A percentile compares a stretch with the other conserved stretches of the same genome.
Conservation (phyloP, 345 rosid genomes). For the Mallotus nudiflorus region DNA sequence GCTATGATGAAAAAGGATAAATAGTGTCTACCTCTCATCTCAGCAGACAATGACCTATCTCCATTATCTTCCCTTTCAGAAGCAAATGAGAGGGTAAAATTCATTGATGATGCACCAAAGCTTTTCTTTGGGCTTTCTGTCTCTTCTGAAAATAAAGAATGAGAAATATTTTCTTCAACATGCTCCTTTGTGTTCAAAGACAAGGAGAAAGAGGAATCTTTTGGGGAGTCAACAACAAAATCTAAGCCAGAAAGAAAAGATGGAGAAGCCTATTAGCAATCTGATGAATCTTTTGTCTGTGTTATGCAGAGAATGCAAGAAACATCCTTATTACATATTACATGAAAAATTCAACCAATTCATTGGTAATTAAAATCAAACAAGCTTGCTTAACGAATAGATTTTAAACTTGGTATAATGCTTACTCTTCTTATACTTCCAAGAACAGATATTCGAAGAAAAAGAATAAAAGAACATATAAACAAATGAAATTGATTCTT, state of each 20-base stretch:
- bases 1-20: neutral
- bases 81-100: constrained; percentile 20
- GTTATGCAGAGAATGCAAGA: neutral
- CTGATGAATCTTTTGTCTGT: neutral
- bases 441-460: neutral
- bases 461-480: neutral
- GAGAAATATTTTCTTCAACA: constrained; percentile 23
- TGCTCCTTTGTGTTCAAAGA: constrained; percentile 25
- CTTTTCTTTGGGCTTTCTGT: constrained; percentile 3
- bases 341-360: too few relatives aligned
- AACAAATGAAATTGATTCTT: too few relatives aligned
- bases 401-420: neutral
- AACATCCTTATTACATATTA: neutral
- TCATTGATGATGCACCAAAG: constrained; percentile 19
- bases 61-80: constrained; percentile 21
- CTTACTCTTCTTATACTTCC: neutral
- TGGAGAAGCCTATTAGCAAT: neutral
- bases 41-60: constrained; percentile 23
- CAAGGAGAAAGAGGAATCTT: constrained; percentile 14
- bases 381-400: too few relatives aligned
- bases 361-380: too few relatives aligned
- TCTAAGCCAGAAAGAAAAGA: constrained; percentile 15
- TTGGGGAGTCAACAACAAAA: constrained; percentile 13
- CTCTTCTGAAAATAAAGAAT: constrained; percentile 25
- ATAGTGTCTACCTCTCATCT: constrained; percentile 34